These are phyloP conservation scores for Didymella lethalis DNA, from an alignment of 2,329 filamentous ascomycete genomes.

Conservation along the genomic window DNA sequence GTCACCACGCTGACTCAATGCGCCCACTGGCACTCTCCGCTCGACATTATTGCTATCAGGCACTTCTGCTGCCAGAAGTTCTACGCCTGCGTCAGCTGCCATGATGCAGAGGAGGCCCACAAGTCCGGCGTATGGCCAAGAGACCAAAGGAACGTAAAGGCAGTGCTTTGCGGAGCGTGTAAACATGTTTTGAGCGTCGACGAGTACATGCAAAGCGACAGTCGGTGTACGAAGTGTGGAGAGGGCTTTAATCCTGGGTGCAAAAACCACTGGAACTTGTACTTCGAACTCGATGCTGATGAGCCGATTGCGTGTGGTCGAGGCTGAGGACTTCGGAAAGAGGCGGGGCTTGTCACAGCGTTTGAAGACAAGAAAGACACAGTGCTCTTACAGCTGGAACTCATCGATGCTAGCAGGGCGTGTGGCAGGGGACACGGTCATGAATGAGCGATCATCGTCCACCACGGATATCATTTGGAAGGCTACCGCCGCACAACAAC, in stretches of 20 bases:
- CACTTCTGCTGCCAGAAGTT: constrained; percentile 49
- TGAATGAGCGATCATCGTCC: background rate
- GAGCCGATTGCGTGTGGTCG: constrained; percentile 1
- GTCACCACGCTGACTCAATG: constrained; percentile 45
- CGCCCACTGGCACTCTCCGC: constrained; percentile 42
- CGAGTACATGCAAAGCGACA: constrained; percentile 44
- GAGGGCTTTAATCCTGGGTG: constrained; percentile 48
- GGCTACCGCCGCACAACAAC: constrained; percentile 2
- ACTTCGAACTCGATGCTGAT: constrained; percentile 35
- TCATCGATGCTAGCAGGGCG: background rate
- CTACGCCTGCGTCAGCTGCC: constrained; percentile 49
- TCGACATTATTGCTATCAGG: constrained; percentile 51
- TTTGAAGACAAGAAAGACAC: background rate
- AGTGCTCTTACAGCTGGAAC: background rate
- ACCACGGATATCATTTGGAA: background rate
- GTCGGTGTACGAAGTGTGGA: constrained; percentile 38
- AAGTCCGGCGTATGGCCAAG: constrained; percentile 34
- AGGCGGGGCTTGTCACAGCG: background rate
- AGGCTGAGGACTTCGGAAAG: background rate
- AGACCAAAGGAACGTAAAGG: constrained; percentile 28
- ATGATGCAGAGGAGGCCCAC: constrained; percentile 41
- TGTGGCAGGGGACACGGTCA: background rate
- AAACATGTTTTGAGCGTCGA: constrained; percentile 36
- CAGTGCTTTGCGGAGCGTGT: constrained; percentile 46
- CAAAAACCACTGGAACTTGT: constrained; percentile 46